These are phyloP conservation scores for Rhododendron kiyosumense DNA, from an alignment of 148 eudicot species.

Conservation along the genomic window DNA sequence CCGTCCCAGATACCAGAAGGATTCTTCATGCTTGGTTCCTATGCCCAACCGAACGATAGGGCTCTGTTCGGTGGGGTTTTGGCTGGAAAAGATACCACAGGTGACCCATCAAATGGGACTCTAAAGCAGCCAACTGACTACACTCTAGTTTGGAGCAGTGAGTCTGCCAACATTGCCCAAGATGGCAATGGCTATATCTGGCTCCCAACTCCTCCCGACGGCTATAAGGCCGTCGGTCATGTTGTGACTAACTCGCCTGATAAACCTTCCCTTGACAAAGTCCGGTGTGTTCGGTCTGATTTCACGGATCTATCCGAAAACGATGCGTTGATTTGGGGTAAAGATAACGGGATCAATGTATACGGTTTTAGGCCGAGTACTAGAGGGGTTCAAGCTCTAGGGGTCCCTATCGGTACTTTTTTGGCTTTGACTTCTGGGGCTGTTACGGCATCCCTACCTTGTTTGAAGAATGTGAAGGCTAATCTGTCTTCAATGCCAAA, in stretches of 20 bases:
- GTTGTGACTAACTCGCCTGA: constrained; percentile 26
- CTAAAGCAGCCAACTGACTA: constrained; percentile 33
- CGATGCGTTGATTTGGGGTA: constrained; percentile 32
- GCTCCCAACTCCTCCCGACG: constrained; percentile 34
- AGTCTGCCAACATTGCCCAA: constrained; percentile 24
- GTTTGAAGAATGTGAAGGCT: constrained; percentile 25
- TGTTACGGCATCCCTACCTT: constrained; percentile 1
- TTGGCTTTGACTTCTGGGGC: constrained; percentile 16
- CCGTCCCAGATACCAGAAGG: constrained; percentile 39
- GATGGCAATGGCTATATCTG: constrained; percentile 34
- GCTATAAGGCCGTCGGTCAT: constrained; percentile 32
- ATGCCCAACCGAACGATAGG: constrained; percentile 38
- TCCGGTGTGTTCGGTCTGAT: constrained; percentile 36
- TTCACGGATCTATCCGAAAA: constrained; percentile 19
- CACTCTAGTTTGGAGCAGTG: constrained; percentile 42
- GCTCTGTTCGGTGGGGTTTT: constrained; percentile 33
- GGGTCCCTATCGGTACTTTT: constrained; percentile 31
- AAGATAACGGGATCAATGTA: constrained; percentile 8
- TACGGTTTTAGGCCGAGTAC: constrained; percentile 22
- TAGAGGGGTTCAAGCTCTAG: constrained; percentile 25
- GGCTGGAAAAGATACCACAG: constrained; percentile 29
- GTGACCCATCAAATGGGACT: constrained; percentile 14
- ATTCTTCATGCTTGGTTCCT: constrained; percentile 38
- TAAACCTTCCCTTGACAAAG: constrained; percentile 27
- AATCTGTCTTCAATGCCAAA: constrained; percentile 28